Evolutionary conservation across 805 yeast genomes (phyloP).

Genomic region (Ogataea nonfermentans): DNA sequence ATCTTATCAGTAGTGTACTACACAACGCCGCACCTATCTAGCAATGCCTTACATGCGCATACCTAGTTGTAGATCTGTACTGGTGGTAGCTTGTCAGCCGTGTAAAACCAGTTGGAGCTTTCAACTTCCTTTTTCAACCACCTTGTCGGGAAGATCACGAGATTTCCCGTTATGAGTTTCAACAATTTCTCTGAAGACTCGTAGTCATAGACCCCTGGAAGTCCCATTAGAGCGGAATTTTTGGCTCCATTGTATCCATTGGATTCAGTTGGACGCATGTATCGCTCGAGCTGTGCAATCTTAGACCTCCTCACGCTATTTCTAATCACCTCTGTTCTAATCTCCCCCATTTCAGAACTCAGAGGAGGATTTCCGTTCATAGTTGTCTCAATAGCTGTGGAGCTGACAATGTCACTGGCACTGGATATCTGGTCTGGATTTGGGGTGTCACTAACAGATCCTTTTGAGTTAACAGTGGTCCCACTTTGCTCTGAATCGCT

Average conservation of each 20-base stretch:
- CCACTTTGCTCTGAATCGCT: background rate
- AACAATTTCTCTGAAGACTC: slow-evolving; percentile 75
- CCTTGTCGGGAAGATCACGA: slow-evolving; percentile 88
- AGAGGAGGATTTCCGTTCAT: slow-evolving; percentile 3
- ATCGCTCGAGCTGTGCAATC: slow-evolving; percentile 32
- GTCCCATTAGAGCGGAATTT: slow-evolving; percentile 14
- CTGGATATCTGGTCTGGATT: background rate
- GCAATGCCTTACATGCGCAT: slow-evolving; percentile 6
- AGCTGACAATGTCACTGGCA: slow-evolving; percentile 1
- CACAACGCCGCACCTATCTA: background rate
- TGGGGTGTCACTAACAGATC: background rate
- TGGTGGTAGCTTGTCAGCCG: slow-evolving; percentile 91
- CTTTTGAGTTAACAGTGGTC: background rate
- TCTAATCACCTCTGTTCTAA: slow-evolving; percentile 16
- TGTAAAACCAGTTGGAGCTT: slow-evolving; percentile 92
- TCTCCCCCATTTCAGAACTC: slow-evolving; percentile 8
- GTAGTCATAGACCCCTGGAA: slow-evolving; percentile 45
- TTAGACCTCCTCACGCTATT: slow-evolving; percentile 24
- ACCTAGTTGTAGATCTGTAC: slow-evolving; percentile 80
- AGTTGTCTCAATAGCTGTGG: background rate
- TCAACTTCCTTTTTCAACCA: slow-evolving; percentile 89
- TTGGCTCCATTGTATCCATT: slow-evolving; percentile 13
- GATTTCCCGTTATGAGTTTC: slow-evolving; percentile 74
- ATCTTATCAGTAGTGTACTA: slow-evolving; percentile 12
- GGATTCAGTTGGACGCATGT: slow-evolving; percentile 18